Evolutionary conservation across 1,139 yeast species (phyloP), one percentile per base, ranked within the genome.

Genomic region (Magnusiomyces suaveolens): DNA sequence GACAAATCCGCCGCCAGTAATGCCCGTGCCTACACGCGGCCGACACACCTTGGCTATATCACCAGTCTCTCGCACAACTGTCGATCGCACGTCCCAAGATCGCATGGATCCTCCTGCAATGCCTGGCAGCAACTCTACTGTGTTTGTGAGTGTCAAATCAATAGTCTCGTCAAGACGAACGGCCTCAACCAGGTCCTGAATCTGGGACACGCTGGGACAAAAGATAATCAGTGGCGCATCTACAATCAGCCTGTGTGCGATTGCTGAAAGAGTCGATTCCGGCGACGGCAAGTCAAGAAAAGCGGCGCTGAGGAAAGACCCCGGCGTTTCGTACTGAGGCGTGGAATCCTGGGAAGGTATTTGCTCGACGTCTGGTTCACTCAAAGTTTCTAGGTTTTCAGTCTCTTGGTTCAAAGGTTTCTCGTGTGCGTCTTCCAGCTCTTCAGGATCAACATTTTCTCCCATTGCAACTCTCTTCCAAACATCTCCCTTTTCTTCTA

Each of bases 1-100:
- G 46, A 75, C 71, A 60, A 76, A 76, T 6, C 80, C 80, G 10
- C 55, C 55, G 43, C 80, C 80, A 8, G 77, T 79, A 32, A 72
- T 73, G 56, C 69, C 66, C 1, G 68, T 60, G 0, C 78, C 79
- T 25, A 75, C 79, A 58, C 71, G 72, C 1, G 80, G 80, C 55
- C 80, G 65, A 53, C 78, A 75, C 6, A 75, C 76, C 51, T 70
- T 63, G 1, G 72, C 78, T 1, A 63, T 61, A 43, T 70, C 70
- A 2, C 73, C 74, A 0, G 75, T 69, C 4, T 71, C 69, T 60
- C 72, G 69, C 14, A 74, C 68, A 1, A 62, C 56, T 0, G 76
- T 63, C 48, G 65, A 64, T 49, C 78, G 61, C 21, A 64, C 62
- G 38, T 64, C 66, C 66, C 66, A 64, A 38, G 60, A 57, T 24